A percentile compares a stretch with the other conserved stretches of the same genome.
phyloP scores from a whole-genome alignment of 805 yeast genomes.

The Pichia scutulata region DNA sequence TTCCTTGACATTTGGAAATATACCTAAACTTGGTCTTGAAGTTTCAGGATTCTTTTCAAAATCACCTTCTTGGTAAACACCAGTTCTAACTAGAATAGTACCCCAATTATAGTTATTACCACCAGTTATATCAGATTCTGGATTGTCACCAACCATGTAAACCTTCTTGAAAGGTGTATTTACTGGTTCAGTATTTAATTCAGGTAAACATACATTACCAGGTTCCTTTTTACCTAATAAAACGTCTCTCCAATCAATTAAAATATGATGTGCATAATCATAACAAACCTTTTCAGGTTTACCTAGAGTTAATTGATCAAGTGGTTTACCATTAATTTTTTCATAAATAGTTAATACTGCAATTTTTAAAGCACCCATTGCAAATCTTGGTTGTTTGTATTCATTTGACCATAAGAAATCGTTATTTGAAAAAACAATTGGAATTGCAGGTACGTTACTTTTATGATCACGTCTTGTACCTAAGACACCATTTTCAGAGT shows the following conservation, averaged over 20 bases:
- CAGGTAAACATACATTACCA: slow-evolving; percentile 31
- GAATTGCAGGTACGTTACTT: slow-evolving; percentile 14
- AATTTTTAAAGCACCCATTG: slow-evolving; percentile 82
- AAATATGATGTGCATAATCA: slow-evolving; percentile 71
- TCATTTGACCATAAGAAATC: slow-evolving; percentile 88
- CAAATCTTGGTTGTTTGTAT: slow-evolving; percentile 70
- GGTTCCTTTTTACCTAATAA: slow-evolving; percentile 15
- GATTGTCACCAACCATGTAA: slow-evolving; percentile 96
- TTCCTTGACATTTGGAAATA: slow-evolving; percentile 40
- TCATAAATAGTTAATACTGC: slow-evolving; percentile 52
- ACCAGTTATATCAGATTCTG: slow-evolving; percentile 85
- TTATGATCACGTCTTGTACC: slow-evolving; percentile 47
- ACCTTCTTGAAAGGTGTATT: slow-evolving; percentile 49
- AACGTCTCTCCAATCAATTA: slow-evolving; percentile 47
- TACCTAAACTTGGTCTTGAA: slow-evolving; percentile 43
- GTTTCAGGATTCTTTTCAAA: slow-evolving; percentile 24
- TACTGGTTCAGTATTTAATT: slow-evolving; percentile 34
- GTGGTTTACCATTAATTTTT: slow-evolving; percentile 29
- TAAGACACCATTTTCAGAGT: slow-evolving; percentile 51
- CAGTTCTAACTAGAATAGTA: slow-evolving; percentile 75
- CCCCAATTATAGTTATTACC: slow-evolving; percentile 88
- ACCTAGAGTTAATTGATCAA: slow-evolving; percentile 60
- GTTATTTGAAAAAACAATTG: slow-evolving; percentile 57
- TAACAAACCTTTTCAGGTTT: slow-evolving; percentile 77
- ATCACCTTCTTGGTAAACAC: slow-evolving; percentile 69